Evolutionary conservation across 164 flowering plant genomes (phyloP).

Genomic region (Magnolia sinica): DNA sequence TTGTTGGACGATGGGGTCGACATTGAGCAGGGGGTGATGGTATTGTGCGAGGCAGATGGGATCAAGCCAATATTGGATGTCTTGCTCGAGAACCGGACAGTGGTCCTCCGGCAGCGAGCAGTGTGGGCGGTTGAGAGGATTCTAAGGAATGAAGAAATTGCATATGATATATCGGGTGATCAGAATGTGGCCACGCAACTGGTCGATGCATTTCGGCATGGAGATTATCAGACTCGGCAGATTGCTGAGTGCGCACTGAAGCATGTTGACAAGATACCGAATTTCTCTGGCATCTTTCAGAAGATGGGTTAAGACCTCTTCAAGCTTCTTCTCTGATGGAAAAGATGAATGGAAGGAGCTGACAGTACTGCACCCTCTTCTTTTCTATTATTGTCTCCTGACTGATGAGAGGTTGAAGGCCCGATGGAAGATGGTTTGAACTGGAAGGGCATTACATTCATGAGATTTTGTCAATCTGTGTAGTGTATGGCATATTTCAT

Average conservation of each 20-base stretch:
- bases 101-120: constrained; percentile 26
- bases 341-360: not conserved
- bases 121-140: constrained; percentile 36
- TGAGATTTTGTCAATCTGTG: not conserved
- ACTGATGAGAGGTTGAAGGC: not conserved
- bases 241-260: constrained; percentile 87
- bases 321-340: not conserved
- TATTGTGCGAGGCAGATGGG: constrained; percentile 50
- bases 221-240: constrained; percentile 76
- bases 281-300: constrained; percentile 82
- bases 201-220: constrained; percentile 94
- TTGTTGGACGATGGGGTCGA: constrained; percentile 80
- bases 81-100: constrained; percentile 31
- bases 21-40: constrained; percentile 59
- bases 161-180: constrained; percentile 37
- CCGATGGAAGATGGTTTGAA: not conserved
- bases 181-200: constrained; percentile 77
- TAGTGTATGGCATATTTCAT: not conserved
- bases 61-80: constrained; percentile 34
- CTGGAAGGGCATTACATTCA: not conserved
- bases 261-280: constrained; percentile 88
- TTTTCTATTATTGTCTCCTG: no score
- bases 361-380: not conserved
- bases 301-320: constrained; percentile 32
- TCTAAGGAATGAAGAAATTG: constrained; percentile 31